Conservation (phyloP, 1,284 basidiomycete genomes). For the Sparassis latifolia region DNA sequence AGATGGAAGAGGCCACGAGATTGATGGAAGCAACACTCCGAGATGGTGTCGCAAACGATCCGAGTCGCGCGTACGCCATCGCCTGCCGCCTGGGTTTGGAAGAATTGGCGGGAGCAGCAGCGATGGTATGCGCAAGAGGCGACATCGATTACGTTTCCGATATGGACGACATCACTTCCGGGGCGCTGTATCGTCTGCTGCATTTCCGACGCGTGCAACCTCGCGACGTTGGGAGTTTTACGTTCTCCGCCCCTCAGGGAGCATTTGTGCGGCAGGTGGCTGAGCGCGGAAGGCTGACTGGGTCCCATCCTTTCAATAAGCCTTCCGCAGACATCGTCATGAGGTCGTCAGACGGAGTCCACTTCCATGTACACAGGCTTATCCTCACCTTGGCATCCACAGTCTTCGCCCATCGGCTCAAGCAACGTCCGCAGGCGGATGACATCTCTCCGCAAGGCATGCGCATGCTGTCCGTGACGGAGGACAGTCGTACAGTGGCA, state of each 20-base stretch:
- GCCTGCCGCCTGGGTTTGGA: slow-evolving; percentile 7
- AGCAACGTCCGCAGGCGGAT: background rate
- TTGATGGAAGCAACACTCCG: slow-evolving; percentile 5
- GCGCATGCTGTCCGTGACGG: background rate
- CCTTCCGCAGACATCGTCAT: slow-evolving; percentile 5
- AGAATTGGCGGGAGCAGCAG: slow-evolving; percentile 6
- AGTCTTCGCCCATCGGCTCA: slow-evolving; percentile 12
- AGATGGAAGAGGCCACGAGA: slow-evolving; percentile 7
- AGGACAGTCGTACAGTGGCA: background rate
- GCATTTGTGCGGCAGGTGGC: background rate
- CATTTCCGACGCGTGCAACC: background rate
- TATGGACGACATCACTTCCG: slow-evolving; percentile 4
- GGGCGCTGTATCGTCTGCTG: slow-evolving; percentile 2
- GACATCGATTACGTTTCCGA: slow-evolving; percentile 1
- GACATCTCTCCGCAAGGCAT: background rate
- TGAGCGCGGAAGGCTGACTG: background rate
- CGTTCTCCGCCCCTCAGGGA: background rate
- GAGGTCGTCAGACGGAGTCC: slow-evolving; percentile 15
- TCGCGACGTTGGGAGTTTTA: background rate
- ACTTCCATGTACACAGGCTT: slow-evolving; percentile 11
- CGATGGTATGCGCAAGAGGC: background rate
- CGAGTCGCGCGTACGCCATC: slow-evolving; percentile 4
- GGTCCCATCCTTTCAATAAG: background rate
- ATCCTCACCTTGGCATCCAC: slow-evolving; percentile 16
- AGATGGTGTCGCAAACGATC: background rate